Base-by-base conservation (phyloP, 116 monocot species). In the Dioscorea cayenensis region DNA sequence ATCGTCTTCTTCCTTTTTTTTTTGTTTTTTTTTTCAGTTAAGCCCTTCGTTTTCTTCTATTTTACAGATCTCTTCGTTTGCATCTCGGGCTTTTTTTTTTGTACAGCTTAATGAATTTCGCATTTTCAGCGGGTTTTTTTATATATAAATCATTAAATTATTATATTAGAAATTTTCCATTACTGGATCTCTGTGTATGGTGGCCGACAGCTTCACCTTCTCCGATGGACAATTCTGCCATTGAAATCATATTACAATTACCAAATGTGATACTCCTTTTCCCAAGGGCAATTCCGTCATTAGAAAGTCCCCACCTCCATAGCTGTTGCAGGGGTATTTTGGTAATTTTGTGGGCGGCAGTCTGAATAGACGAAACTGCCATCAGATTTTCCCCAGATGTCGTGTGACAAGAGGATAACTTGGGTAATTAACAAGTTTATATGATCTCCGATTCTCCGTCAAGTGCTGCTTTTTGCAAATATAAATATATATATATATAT, bases 31-130 rank as follows among this genome's bases (percentile, higher is more conserved):
- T 67, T 38, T 68, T 20, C 10, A 11, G 21, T 62, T 23, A 20
- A 2, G 20, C n/a, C n/a, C 11, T 62, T 62, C 23, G n/a, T 62
- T 20, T 62, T 20, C 62, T 20, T 55, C n/a, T 55, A n/a, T 55
- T 55, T 55, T 0, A 55, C 55, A 16, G 55, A 55, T 55, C 55
- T 55, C 55, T 55, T 16, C 55, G 55, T 55, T 16, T 55, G 19
- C 19, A 55, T 19, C 55, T 55, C 55, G 55, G 55, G 16, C 55
- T 5, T 27, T 25, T 25, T 25, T 25, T 25, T 25, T 7, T 62
- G 62, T 62, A 62, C 62, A 62, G 62, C 25, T 62, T 22, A 23
- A 59, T 59, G 59, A 59, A 59, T 59, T n/a, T 19, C 21, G 59
- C 43, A 6, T 43, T 43, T 43, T 55, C 3, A 16, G 55, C 55